These are phyloP conservation scores for Phytophthora sp. DNA, from an alignment of 352 stramenopile species.

Conservation along the genomic window DNA sequence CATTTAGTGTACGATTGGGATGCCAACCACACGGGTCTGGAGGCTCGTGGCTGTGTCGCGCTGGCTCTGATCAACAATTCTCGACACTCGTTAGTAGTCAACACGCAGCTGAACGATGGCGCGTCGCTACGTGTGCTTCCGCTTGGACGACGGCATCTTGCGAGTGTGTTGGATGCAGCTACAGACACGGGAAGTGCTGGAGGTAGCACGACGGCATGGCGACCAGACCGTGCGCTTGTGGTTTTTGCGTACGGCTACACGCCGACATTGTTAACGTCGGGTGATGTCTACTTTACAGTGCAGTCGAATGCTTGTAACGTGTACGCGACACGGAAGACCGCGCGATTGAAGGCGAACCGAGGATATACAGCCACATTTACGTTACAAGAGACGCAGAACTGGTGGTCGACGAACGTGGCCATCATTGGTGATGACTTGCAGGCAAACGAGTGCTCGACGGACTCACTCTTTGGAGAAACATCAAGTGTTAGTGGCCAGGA, in stretches of 20 bases:
- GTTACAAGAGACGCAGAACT: constrained; percentile 78
- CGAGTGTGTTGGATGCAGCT: constrained; percentile 46
- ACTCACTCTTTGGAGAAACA: constrained; percentile 40
- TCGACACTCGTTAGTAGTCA: constrained; percentile 72
- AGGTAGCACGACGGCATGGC: constrained; percentile 47
- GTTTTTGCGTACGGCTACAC: constrained; percentile 89
- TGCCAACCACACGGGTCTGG: constrained; percentile 82
- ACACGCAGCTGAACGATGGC: constrained; percentile 74
- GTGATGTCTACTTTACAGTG: constrained; percentile 85
- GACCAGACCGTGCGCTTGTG: constrained; percentile 69
- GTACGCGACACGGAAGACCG: constrained; percentile 81
- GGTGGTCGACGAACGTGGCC: constrained; percentile 82
- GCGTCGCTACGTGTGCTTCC: constrained; percentile 76
- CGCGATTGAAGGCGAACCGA: constrained; percentile 72
- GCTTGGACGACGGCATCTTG: constrained; percentile 56
- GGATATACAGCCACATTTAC: constrained; percentile 87
- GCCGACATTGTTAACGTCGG: constrained; percentile 79
- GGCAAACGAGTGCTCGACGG: constrained; percentile 33
- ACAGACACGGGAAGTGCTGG: constrained; percentile 13
- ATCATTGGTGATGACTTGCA: constrained; percentile 86
- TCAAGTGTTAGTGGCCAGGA: constrained; percentile 3
- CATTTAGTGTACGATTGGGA: constrained; percentile 89
- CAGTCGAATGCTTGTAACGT: constrained; percentile 87
- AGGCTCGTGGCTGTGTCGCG: constrained; percentile 76
- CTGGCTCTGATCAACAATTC: constrained; percentile 85